Base-by-base conservation (phyloP, 1,139 yeast genomes). In the Debaryomyces fabryi region DNA sequence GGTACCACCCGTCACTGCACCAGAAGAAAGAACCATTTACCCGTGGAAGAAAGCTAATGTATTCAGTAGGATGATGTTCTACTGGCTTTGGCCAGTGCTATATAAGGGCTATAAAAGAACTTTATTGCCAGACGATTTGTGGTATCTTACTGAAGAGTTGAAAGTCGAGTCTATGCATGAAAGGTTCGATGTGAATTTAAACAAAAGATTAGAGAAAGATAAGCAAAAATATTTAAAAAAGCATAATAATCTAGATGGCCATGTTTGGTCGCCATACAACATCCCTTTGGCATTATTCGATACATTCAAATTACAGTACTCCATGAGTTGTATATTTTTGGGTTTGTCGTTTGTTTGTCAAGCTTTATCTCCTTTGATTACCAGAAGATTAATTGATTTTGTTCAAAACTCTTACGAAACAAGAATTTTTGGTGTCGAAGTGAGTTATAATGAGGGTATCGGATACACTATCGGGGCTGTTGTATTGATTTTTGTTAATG, bases 381-480 rank as follows among this genome's bases (percentile, higher is more conserved):
- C 78, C 16, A 69, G 67, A 58, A 60, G 61, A 50, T 61, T 76
- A 49, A 74, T 76, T 49, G 70, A 71, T 50, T 75, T 69, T 49
- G 79, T 76, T 36, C 35, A 30, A 30, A 25, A 30, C 20, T 36
- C 32, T 36, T 40, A 40, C 36, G 74, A 72, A 54, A 65, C 58
- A 52, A 63, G 69, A 50, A 64, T 62, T 49, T 68, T 66, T 49
- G 76, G 77, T 6, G 54, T 72, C 43, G 71, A 71, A 48, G 59
- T 63, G 32, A 60, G 67, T 6, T 58, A 63, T 49, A 68, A 64
- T 44, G 69, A 64, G 55, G 79, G 80, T 50, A 60, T 76, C 13
- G 78, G 76, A 7, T 75, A 67, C 50, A 71, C 78, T 25, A 44
- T 75, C 42, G 75, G 71, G n/a, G 65, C 78, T 0, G 77, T 72